phyloP scores from a whole-genome alignment of 2,329 filamentous ascomycete genomes.

The Cladophialophora exuberans region DNA sequence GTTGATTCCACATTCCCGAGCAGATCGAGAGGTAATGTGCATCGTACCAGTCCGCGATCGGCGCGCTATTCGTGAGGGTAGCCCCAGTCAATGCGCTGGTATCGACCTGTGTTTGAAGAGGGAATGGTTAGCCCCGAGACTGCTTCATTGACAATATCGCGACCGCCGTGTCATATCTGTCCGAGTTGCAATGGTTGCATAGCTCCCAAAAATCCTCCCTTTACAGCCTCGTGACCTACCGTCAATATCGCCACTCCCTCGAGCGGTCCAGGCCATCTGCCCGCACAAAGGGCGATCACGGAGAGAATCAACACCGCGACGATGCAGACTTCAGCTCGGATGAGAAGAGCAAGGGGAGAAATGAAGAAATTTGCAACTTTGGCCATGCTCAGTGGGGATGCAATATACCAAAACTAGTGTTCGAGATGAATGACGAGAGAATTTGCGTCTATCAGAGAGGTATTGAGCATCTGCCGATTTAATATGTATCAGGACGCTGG shows the following conservation, averaged over 20 bases:
- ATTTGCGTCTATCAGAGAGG: not conserved
- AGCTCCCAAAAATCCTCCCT: too few species aligned
- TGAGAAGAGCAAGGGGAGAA: not conserved
- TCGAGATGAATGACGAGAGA: not conserved
- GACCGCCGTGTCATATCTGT: too few species aligned
- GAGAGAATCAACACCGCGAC: not conserved
- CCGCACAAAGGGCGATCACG: not conserved
- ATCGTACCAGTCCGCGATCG: constrained; percentile 7
- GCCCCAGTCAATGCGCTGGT: not conserved
- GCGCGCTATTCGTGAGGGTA: not conserved
- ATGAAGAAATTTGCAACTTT: not conserved
- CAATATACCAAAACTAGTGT: not conserved
- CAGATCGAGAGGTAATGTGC: constrained; percentile 14
- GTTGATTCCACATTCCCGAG: constrained; percentile 14
- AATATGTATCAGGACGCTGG: not conserved
- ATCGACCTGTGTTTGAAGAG: constrained; percentile 10
- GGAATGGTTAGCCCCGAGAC: too few species aligned
- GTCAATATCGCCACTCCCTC: constrained; percentile 2
- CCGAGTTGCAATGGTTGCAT: too few species aligned
- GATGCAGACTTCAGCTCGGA: not conserved
- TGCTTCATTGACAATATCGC: too few species aligned
- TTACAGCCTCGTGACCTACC: constrained; percentile 1
- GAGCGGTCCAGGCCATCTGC: not conserved
- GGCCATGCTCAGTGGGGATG: not conserved
- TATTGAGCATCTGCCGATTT: not conserved